Percentiles rank a stretch among this genome's conserved stretches.
These are phyloP conservation scores for Boechera divaricarpa DNA, from an alignment of 345 rosid species.

Conservation along the genomic window DNA sequence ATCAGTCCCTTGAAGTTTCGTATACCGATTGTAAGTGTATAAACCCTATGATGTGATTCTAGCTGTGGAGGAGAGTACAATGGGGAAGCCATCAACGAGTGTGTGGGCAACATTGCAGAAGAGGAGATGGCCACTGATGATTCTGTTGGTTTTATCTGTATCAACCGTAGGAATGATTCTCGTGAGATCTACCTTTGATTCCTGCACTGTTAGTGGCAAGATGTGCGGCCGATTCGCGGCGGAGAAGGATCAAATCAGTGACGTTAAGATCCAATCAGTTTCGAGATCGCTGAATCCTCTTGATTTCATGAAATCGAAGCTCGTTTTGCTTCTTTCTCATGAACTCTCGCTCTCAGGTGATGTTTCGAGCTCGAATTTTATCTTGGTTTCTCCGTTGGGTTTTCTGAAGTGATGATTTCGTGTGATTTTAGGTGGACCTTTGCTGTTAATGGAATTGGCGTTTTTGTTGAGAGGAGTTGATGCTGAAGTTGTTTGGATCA, in stretches of 20 bases:
- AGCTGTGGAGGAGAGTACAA: slow-evolving; percentile 27
- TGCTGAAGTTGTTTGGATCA: slow-evolving; percentile 79
- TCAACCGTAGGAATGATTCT: slow-evolving; percentile 64
- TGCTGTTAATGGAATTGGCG: slow-evolving; percentile 88
- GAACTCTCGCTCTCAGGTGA: slow-evolving; percentile 89
- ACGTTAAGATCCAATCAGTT: slow-evolving; percentile 30
- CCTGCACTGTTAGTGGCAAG: slow-evolving; percentile 51
- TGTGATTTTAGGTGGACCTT: slow-evolving; percentile 71
- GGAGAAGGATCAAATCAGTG: slow-evolving; percentile 23
- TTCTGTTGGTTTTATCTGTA: slow-evolving; percentile 60
- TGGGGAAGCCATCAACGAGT: slow-evolving; percentile 62
- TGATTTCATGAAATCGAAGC: slow-evolving; percentile 81
- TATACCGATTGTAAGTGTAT: background rate
- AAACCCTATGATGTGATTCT: slow-evolving; percentile 11
- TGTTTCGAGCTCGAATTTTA: background rate
- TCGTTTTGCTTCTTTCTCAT: slow-evolving; percentile 84
- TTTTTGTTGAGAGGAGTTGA: slow-evolving; percentile 79
- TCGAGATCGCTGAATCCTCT: slow-evolving; percentile 55
- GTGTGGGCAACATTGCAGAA: slow-evolving; percentile 57
- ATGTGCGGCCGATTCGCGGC: slow-evolving; percentile 28
- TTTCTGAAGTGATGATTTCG: background rate
- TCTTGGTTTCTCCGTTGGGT: slow-evolving; percentile 6
- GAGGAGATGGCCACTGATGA: slow-evolving; percentile 72
- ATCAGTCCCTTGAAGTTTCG: background rate
- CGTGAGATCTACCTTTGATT: slow-evolving; percentile 63